Base-by-base conservation (phyloP, 176 grass and related monocot genomes). In the Cymbopogon citratus region DNA sequence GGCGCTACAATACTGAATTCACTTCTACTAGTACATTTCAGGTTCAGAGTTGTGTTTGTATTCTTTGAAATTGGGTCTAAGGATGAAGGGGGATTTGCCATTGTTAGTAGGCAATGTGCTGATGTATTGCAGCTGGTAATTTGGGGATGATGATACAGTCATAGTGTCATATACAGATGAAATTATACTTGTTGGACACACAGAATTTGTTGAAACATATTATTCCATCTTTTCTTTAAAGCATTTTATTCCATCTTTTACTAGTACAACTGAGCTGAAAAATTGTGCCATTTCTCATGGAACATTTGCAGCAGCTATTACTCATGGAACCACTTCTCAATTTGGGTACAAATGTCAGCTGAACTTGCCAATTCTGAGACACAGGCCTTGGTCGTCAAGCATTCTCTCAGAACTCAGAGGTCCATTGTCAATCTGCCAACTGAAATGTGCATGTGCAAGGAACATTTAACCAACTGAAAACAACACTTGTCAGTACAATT, bases 161-260 rank as follows among this genome's bases (percentile, higher is more conserved):
- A 46, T 46, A 75, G 39, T 34, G 39, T 63, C 70, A 80, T 81
- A 80, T 81, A 85, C 64, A 81, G 51, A 89, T 89, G 77, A 81
- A 78, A 57, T 18, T 81, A 66, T 85, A 72, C 64, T 81, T 76
- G 63, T 64, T 27, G 39, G 54, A 52, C 7, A 11, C 70, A 66
- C 45, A 75, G 3, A 84, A 11, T 36, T 66, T 80, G 4, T 24
- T 65, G 16, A 73, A 79, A 39, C 18, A 57, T 9, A 0, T n/a
- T n/a, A n/a, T n/a, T n/a, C n/a, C n/a, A n/a, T n/a, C n/a, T n/a
- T n/a, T n/a, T n/a, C n/a, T n/a, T n/a, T n/a, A n/a, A n/a, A n/a
- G n/a, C n/a, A n/a, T 9, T 59, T 59, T 54, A 9, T 54, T 57
- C 52, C 7, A 59, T 11, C 56, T 24, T 24, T 59, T 59, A 59